Evolutionary conservation across 164 flowering plant species (phyloP).

Genomic region (Malania oleifera): DNA sequence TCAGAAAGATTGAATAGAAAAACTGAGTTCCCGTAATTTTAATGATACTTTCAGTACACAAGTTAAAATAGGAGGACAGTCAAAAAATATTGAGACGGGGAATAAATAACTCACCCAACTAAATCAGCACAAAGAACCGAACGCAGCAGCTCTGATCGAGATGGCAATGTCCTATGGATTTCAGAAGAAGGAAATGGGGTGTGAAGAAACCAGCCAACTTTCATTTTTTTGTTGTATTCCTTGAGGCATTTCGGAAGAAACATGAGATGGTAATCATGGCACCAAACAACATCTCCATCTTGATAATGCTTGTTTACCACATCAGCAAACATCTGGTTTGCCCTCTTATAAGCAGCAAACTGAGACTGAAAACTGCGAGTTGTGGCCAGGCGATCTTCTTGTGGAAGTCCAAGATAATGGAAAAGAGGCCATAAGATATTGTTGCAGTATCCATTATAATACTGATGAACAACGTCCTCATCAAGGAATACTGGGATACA

Average conservation of each 20-base stretch:
- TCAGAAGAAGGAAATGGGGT: constrained; percentile 7
- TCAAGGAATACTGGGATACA: constrained; percentile 95
- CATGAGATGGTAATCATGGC: constrained; percentile 9
- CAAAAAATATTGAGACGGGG: too few species aligned
- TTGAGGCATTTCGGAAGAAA: constrained; percentile 1
- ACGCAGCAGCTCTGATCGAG: constrained; percentile 79
- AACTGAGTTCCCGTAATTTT: too few species aligned
- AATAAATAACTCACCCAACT: constrained; percentile 79
- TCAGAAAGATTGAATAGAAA: too few species aligned
- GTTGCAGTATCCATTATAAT: constrained; percentile 96
- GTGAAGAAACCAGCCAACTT: constrained; percentile 10
- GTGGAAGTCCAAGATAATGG: constrained; percentile 94
- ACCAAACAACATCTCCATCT: constrained; percentile 5
- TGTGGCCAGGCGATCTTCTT: constrained; percentile 96
- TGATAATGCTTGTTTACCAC: constrained; percentile 4
- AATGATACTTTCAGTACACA: too few species aligned
- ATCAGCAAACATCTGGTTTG: constrained; percentile 57
- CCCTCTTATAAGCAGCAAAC: constrained; percentile 89
- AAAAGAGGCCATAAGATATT: constrained; percentile 95
- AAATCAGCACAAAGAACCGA: constrained; percentile 94
- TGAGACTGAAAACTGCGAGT: constrained; percentile 90
- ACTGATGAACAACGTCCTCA: constrained; percentile 87
- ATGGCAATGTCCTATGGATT: constrained; percentile 85
- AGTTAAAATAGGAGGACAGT: too few species aligned
- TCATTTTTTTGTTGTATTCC: constrained; percentile 5